Evolutionary conservation across 1,284 basidiomycete genomes (phyloP).

Genomic region (Pascua sp.): DNA sequence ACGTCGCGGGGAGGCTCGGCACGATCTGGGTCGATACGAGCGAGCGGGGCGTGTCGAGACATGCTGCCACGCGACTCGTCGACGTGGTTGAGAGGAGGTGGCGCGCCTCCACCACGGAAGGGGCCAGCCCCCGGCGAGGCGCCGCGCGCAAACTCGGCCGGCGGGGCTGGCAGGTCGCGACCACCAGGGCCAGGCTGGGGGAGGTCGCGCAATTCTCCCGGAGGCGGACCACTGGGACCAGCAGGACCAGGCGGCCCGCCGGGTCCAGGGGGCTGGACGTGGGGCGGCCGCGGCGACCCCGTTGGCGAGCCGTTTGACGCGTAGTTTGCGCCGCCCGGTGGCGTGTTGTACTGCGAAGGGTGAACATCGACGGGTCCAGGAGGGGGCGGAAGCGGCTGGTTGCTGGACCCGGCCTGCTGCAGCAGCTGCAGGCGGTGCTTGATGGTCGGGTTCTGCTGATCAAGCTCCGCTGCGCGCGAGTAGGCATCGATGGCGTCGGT

Average conservation of each 20-base stretch:
- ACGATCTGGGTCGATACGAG: constrained; percentile 79
- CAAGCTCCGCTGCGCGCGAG: constrained; percentile 83
- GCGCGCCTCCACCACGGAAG: constrained; percentile 44
- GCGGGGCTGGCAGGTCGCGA: constrained; percentile 41
- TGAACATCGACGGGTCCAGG: constrained; percentile 92
- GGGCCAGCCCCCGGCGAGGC: constrained; percentile 29
- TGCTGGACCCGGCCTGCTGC: constrained; percentile 74
- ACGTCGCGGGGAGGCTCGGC: constrained; percentile 32
- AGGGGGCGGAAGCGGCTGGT: constrained; percentile 69
- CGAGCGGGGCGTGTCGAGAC: constrained; percentile 63
- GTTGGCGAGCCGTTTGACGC: constrained; percentile 22
- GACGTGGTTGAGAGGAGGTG: constrained; percentile 43
- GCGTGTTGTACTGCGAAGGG: constrained; percentile 76
- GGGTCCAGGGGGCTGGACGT: constrained; percentile 7
- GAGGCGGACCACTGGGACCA: not conserved
- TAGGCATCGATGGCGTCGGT: constrained; percentile 98
- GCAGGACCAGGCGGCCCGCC: not conserved
- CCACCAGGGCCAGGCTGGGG: constrained; percentile 17
- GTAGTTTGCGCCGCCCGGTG: constrained; percentile 10
- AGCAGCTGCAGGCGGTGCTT: constrained; percentile 71
- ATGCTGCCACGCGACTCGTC: constrained; percentile 44
- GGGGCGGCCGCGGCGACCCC: constrained; percentile 27
- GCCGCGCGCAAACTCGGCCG: constrained; percentile 8
- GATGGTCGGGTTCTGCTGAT: constrained; percentile 74
- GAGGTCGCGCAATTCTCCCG: constrained; percentile 1